Conservation (phyloP, 345 rosid genomes). For the Acer campestre region DNA sequence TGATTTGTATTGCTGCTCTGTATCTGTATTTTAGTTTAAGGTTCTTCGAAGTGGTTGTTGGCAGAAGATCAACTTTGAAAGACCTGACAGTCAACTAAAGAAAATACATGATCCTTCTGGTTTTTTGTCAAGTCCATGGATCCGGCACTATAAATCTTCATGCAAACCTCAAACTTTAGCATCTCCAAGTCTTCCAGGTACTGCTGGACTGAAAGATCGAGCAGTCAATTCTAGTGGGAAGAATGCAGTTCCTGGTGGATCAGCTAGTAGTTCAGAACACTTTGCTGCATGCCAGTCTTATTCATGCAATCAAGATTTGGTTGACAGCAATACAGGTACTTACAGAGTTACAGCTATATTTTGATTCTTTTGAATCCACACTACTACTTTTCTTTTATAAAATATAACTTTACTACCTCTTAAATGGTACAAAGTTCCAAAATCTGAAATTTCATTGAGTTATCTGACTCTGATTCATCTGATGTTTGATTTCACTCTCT, state of each 20-base stretch:
- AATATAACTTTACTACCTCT: neutral
- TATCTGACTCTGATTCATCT: neutral
- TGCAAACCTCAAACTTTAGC: constrained; percentile 23
- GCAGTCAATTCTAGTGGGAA: constrained; percentile 35
- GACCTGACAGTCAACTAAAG: constrained; percentile 40
- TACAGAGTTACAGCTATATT: constrained; percentile 6
- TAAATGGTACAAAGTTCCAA: neutral
- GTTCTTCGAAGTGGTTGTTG: constrained; percentile 70
- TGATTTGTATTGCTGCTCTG: constrained; percentile 10
- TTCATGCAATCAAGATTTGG: constrained; percentile 26
- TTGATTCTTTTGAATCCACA: neutral
- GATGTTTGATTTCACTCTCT: neutral
- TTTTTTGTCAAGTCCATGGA: constrained; percentile 62
- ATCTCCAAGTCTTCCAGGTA: constrained; percentile 17
- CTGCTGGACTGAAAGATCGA: constrained; percentile 28
- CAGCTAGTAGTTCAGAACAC: constrained; percentile 32
- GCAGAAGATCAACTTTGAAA: constrained; percentile 60
- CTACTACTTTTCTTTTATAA: neutral
- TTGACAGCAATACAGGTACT: constrained; percentile 47
- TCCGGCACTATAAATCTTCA: constrained; percentile 54
- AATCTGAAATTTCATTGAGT: neutral
- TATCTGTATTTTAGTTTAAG: constrained; percentile 49
- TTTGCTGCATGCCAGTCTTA: constrained; percentile 24
- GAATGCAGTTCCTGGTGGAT: constrained; percentile 32
- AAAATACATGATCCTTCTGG: constrained; percentile 26